Base-by-base conservation (phyloP, 2,329 filamentous ascomycete species). In the Fusarium dimerum region DNA sequence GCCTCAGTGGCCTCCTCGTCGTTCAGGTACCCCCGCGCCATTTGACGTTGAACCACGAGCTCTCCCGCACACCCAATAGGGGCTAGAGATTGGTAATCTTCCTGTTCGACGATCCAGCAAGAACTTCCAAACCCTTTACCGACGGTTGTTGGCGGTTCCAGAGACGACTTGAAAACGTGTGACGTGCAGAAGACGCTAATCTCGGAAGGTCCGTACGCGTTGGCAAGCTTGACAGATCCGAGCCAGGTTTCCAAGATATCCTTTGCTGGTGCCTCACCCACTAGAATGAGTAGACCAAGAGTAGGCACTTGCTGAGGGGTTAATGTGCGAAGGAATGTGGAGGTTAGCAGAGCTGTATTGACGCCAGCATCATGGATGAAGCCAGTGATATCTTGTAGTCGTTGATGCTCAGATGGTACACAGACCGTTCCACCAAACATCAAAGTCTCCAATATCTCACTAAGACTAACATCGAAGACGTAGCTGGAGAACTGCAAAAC, bases 401-500 rank as follows among this genome's bases (percentile, higher is more conserved):
- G 49, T 26, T 62, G 59, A 5, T 60, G 40, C 1, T 62, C 60
- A 0, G 60, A 62, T 10, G 52, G 57, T 3, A 63, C 55, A 10
- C 60, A 62, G 0, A 63, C 52, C 1, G 57, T 53, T 1, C 55
- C 59, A 6, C 60, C 60, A 1, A 43, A 29, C 6, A 30, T 41
- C 1, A 63, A 39, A 0, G 57, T 63, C 5, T 17, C 52, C 43
- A 59, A 61, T 1, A 59, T 63, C 34, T 59, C 55, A 0, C 46
- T 51, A 5, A 57, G 48, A 45, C 59, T 61, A 8, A 51, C 51
- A 26, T 63, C 60, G 11, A 63, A 63, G 0, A 57, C 59, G 39
- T 63, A 57, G 0, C 57, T 57, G 9, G 60, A 55, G 17, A 59
- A 61, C 18, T 63, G 60, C 6, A 63, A 8, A 2, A 63, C 58